phyloP scores from a whole-genome alignment of 805 yeast genomes.

The Yarrowia bubula region DNA sequence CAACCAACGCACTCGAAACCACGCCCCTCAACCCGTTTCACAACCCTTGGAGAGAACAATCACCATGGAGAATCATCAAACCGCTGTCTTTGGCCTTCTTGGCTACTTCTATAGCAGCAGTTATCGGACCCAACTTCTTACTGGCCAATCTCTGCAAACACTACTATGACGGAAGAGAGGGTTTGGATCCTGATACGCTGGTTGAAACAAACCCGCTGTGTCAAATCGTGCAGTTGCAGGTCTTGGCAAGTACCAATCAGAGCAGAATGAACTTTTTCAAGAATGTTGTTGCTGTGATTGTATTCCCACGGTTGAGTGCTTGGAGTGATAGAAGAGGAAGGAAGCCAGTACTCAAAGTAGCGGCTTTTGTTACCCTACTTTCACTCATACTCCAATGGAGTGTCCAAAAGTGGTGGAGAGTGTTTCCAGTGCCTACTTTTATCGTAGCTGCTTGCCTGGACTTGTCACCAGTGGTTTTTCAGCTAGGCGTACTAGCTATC shows the following conservation, averaged over 20 bases:
- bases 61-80: slow-evolving; percentile 10
- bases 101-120: background rate
- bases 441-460: background rate
- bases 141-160: slow-evolving; percentile 7
- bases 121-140: background rate
- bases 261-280: background rate
- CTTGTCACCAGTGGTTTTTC: background rate
- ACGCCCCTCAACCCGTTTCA: slow-evolving; percentile 18
- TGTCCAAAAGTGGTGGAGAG: background rate
- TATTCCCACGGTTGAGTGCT: background rate
- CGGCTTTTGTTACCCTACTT: background rate
- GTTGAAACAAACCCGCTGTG: background rate
- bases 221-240: background rate
- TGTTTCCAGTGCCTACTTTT: background rate
- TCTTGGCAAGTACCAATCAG: background rate
- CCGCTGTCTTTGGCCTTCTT: background rate
- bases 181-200: background rate
- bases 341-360: background rate
- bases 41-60: slow-evolving; percentile 19
- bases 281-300: background rate
- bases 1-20: slow-evolving; percentile 7
- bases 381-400: background rate
- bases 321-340: slow-evolving; percentile 3
- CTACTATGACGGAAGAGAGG: slow-evolving; percentile 3
- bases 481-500: slow-evolving; percentile 10